Conservation (phyloP, 2,329 filamentous ascomycete genomes). For the Dothidotthia symphoricarpi region DNA sequence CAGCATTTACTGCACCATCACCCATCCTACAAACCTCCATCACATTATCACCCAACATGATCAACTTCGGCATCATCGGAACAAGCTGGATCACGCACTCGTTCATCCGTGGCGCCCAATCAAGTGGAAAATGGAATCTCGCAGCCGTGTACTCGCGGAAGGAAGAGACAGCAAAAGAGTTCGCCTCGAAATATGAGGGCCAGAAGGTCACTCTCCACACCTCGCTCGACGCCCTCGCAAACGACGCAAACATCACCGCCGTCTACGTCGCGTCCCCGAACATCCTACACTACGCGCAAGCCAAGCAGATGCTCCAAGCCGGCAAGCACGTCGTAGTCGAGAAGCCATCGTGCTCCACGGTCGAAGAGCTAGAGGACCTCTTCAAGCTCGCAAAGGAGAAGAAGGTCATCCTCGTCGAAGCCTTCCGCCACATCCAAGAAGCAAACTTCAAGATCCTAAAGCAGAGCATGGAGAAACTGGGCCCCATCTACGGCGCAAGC, state of each 20-base stretch:
- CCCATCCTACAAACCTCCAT: neutral
- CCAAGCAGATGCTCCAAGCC: conserved; percentile 44
- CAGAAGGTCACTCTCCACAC: conserved; percentile 41
- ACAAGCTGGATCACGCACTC: conserved; percentile 53
- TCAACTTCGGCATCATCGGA: conserved; percentile 50
- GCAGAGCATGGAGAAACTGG: conserved; percentile 39
- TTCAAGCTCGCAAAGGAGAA: conserved; percentile 45
- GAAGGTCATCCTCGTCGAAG: conserved; percentile 48
- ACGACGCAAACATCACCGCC: conserved; percentile 41
- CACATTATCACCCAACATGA: conserved; percentile 17
- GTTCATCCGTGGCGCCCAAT: conserved; percentile 46
- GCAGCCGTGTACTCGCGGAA: conserved; percentile 50
- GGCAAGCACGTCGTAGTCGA: conserved; percentile 53
- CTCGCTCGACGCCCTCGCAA: conserved; percentile 41
- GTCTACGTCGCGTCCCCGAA: conserved; percentile 54
- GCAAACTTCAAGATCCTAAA: conserved; percentile 49
- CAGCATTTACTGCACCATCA: neutral
- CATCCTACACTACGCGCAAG: conserved; percentile 48
- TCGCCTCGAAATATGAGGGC: conserved; percentile 43
- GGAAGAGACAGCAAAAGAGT: conserved; percentile 44
- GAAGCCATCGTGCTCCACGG: conserved; percentile 49
- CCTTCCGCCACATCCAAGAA: conserved; percentile 52
- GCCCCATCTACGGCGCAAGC: conserved; percentile 46
- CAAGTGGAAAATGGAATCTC: conserved; percentile 47
- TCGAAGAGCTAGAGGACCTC: conserved; percentile 45